A percentile compares a stretch with the other conserved stretches of the same genome.
phyloP scores from a whole-genome alignment of 345 rosid species.

The Noccaea bulbosa region DNA sequence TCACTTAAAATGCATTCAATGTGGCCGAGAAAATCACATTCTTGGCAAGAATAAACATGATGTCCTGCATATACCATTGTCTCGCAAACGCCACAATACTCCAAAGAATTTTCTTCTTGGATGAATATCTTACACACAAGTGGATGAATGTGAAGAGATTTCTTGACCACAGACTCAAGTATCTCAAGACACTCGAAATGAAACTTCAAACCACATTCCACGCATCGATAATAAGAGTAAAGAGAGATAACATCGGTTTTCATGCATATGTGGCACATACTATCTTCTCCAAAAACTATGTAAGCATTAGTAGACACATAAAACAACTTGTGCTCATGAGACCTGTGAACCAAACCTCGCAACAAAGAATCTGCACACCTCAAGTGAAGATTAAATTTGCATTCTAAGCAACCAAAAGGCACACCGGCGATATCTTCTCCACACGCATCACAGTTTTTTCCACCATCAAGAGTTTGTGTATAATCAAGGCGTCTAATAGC shows the following conservation, averaged over 20 bases:
- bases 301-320: not conserved
- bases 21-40: slow-evolving; percentile 30
- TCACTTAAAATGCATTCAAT: slow-evolving; percentile 18
- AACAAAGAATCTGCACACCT: slow-evolving; percentile 8
- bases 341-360: slow-evolving; percentile 3
- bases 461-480: not conserved
- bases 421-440: rapidly evolving
- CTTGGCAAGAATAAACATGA: slow-evolving; percentile 25
- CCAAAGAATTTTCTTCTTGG: not conserved
- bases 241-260: too few species aligned
- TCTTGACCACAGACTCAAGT: not conserved
- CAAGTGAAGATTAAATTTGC: slow-evolving; percentile 1
- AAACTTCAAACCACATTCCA: slow-evolving; percentile 7
- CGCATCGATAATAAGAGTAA: slow-evolving; percentile 1
- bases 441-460: not conserved
- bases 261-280: not conserved
- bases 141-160: not conserved
- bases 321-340: slow-evolving; percentile 8
- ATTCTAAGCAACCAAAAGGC: not conserved
- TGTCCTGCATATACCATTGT: not conserved
- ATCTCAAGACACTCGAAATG: slow-evolving; percentile 27
- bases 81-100: slow-evolving; percentile 31
- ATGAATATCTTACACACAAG: not conserved
- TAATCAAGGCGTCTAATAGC: not conserved
- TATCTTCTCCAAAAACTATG: not conserved